These are phyloP conservation scores for Ananas comosus DNA, from an alignment of 176 grass and related monocot species.

Conservation along the genomic window DNA sequence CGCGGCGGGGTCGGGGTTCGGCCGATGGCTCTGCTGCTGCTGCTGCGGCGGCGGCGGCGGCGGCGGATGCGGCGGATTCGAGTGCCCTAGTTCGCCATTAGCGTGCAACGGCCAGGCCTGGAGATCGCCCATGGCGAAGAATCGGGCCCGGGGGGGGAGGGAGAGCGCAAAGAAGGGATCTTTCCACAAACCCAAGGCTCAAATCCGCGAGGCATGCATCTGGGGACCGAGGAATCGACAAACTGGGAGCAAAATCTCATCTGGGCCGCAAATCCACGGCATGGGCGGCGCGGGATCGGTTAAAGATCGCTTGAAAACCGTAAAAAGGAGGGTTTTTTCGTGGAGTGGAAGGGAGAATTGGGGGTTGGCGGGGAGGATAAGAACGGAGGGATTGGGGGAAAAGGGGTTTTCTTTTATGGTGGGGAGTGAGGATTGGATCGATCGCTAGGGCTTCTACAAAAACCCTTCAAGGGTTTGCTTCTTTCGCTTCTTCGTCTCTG, in stretches of 20 bases:
- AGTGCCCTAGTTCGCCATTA: constrained; percentile 19
- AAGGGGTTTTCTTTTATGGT: not conserved
- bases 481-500: not conserved
- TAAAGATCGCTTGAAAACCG: constrained; percentile 5
- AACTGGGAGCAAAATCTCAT: not conserved
- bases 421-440: not conserved
- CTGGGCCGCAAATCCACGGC: constrained; percentile 6
- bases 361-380: too few relatives aligned
- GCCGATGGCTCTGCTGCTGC: not conserved
- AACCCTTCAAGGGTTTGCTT: not conserved
- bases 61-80: constrained; percentile 6
- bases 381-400: not conserved
- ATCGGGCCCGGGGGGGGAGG: not conserved
- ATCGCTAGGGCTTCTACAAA: not conserved
- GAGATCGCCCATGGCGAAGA: constrained; percentile 61
- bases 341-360: not conserved
- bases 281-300: constrained; percentile 17
- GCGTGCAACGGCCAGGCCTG: constrained; percentile 32
- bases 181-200: not conserved
- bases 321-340: not conserved
- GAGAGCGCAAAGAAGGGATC: not conserved
- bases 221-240: constrained; percentile 8
- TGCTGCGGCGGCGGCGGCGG: not conserved
- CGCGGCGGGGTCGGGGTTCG: constrained; percentile 43
- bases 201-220: constrained; percentile 5